These are phyloP conservation scores for Austroboletus eburneus DNA, from an alignment of 768 basidiomycete species.

Conservation along the genomic window DNA sequence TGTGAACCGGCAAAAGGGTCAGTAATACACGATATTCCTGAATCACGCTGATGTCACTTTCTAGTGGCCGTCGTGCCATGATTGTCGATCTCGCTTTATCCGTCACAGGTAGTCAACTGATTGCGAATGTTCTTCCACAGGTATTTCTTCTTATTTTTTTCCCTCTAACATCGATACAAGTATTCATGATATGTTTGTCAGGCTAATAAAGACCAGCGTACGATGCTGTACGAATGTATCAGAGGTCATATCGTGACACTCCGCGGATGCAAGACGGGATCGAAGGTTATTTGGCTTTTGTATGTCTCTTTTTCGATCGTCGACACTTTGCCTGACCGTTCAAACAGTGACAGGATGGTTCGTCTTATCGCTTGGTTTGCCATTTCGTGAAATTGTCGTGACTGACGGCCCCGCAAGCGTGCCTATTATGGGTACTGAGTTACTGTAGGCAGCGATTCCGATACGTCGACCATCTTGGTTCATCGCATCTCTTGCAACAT, in stretches of 20 bases:
- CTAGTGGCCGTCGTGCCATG: slow-evolving; percentile 70
- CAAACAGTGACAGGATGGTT: slow-evolving; percentile 56
- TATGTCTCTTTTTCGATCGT: slow-evolving; percentile 24
- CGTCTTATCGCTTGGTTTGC: slow-evolving; percentile 4
- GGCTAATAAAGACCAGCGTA: slow-evolving; percentile 86
- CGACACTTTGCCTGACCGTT: slow-evolving; percentile 1
- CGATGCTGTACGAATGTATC: slow-evolving; percentile 79
- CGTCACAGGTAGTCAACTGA: slow-evolving; percentile 79
- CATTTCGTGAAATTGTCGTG: slow-evolving; percentile 4
- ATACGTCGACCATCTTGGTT: slow-evolving; percentile 27
- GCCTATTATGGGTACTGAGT: slow-evolving; percentile 60
- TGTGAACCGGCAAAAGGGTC: slow-evolving; percentile 84
- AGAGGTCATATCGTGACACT: slow-evolving; percentile 84
- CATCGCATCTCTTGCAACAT: slow-evolving; percentile 23
- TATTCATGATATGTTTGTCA: slow-evolving; percentile 25
- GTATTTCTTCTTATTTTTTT: slow-evolving; percentile 39
- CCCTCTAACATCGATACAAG: not conserved
- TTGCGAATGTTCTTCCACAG: slow-evolving; percentile 75
- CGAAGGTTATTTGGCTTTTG: slow-evolving; percentile 91
- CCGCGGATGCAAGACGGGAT: slow-evolving; percentile 88
- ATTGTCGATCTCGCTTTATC: slow-evolving; percentile 84
- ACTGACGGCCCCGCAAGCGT: slow-evolving; percentile 37
- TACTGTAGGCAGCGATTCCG: slow-evolving; percentile 5
- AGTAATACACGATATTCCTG: not conserved
- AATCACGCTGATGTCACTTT: slow-evolving; percentile 18